Evolutionary conservation across 306 rosid genomes (phyloP).

Genomic region (Medicago lupulina): DNA sequence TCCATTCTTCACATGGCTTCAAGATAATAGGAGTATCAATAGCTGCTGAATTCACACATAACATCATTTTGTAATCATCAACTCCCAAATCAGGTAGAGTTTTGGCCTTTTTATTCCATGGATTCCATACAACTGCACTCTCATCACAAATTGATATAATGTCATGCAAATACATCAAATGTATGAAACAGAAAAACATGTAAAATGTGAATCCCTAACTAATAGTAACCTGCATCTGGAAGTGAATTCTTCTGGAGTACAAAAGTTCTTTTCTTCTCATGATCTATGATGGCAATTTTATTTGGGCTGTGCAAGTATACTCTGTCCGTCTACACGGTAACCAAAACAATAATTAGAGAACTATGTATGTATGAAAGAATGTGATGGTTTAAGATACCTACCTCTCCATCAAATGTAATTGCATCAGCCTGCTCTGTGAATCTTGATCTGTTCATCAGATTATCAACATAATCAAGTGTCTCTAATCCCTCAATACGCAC

Average conservation of each 20-base stretch:
- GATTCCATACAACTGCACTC: conserved; percentile 78
- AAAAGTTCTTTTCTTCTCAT: conserved; percentile 79
- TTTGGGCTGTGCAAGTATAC: conserved; percentile 64
- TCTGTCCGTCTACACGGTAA: conserved; percentile 60
- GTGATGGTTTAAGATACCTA: conserved; percentile 29
- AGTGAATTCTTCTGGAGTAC: conserved; percentile 70
- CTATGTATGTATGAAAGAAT: neutral
- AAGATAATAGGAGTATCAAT: conserved; percentile 62
- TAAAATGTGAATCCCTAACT: neutral
- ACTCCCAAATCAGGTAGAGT: conserved; percentile 67
- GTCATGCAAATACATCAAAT: neutral
- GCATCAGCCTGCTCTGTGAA: conserved; percentile 92
- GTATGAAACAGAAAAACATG: neutral
- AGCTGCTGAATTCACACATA: conserved; percentile 72
- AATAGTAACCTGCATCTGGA: conserved; percentile 69
- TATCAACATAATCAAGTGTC: conserved; percentile 80
- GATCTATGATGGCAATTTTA: conserved; percentile 82
- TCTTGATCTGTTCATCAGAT: conserved; percentile 57
- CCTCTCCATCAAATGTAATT: conserved; percentile 79
- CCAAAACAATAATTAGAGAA: conserved; percentile 34
- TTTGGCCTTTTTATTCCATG: conserved; percentile 75
- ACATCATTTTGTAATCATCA: conserved; percentile 74
- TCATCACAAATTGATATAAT: conserved; percentile 1
- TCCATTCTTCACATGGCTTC: conserved; percentile 83
- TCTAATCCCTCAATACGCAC: conserved; percentile 86